Percentiles rank a stretch among this genome's conserved stretches.
These are phyloP conservation scores for Leavenworthia alabamica DNA, from an alignment of 345 rosid genomes.

Conservation along the genomic window DNA sequence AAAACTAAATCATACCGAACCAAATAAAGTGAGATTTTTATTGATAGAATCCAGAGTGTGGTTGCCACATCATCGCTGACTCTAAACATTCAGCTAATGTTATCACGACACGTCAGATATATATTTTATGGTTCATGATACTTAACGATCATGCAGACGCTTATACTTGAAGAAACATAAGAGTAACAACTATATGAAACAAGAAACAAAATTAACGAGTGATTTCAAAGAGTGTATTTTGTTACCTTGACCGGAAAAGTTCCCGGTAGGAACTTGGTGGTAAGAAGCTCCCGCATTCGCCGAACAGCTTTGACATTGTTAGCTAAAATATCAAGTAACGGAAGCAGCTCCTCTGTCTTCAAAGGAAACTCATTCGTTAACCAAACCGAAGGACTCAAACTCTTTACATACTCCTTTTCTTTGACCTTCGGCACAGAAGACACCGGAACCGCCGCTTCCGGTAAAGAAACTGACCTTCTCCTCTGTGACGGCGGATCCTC, in stretches of 20 bases:
- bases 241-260: conserved; percentile 91
- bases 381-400: conserved; percentile 85
- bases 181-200: not conserved
- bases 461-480: conserved; percentile 48
- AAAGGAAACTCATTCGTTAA: conserved; percentile 74
- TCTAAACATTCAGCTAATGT: not conserved
- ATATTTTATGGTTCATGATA: not conserved
- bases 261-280: conserved; percentile 81
- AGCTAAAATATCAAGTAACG: conserved; percentile 88
- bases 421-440: conserved; percentile 41
- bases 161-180: not conserved
- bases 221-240: not conserved
- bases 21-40: too few relatives aligned
- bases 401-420: conserved; percentile 81
- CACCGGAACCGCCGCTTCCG: conserved; percentile 22
- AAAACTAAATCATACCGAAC: too few relatives aligned
- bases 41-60: not conserved
- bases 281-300: conserved; percentile 78
- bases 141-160: conserved; percentile 12
- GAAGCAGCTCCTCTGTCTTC: conserved; percentile 85
- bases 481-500: conserved; percentile 37
- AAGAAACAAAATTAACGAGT: not conserved
- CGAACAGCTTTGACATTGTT: conserved; percentile 92
- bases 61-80: not conserved
- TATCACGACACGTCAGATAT: not conserved